phyloP scores from a whole-genome alignment of 345 rosid genomes.

The Passiflora organensis region DNA sequence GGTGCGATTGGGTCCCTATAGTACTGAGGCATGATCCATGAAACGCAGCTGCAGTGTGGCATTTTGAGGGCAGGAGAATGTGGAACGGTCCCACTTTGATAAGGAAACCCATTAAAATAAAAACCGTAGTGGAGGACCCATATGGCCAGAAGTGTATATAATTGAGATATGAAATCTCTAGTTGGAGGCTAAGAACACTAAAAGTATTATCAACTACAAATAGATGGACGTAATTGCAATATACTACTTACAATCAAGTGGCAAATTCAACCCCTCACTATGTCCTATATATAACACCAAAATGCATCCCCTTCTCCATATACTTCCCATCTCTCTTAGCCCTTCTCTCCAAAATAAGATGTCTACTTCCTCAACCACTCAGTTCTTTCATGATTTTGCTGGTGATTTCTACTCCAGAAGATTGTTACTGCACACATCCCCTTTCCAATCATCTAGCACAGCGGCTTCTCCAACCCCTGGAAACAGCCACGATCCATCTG shows the following conservation, averaged over 20 bases:
- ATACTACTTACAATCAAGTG: slow-evolving; percentile 5
- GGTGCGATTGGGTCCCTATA: slow-evolving; percentile 21
- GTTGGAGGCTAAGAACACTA: slow-evolving; percentile 5
- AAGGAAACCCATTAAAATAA: slow-evolving; percentile 25
- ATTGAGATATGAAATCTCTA: not conserved
- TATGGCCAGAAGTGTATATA: slow-evolving; percentile 5
- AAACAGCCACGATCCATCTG: slow-evolving; percentile 23
- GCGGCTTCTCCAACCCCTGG: slow-evolving; percentile 34
- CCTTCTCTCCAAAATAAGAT: slow-evolving; percentile 8
- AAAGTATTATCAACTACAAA: slow-evolving; percentile 21
- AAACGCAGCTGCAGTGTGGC: slow-evolving; percentile 11
- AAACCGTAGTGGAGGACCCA: slow-evolving; percentile 52
- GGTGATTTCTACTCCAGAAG: slow-evolving; percentile 46
- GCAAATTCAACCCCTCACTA: slow-evolving; percentile 17
- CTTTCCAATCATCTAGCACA: slow-evolving; percentile 14
- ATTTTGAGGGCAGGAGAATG: slow-evolving; percentile 19
- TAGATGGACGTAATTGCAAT: too few relatives aligned
- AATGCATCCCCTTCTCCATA: slow-evolving; percentile 18
- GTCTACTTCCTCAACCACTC: slow-evolving; percentile 28
- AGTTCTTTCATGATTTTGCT: slow-evolving; percentile 20
- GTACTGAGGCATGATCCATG: too few relatives aligned
- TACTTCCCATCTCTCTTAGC: slow-evolving; percentile 6
- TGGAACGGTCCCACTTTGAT: slow-evolving; percentile 30
- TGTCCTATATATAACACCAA: slow-evolving; percentile 26
- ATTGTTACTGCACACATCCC: slow-evolving; percentile 30